These are phyloP conservation scores for Alternaria solani DNA, from an alignment of 2,329 filamentous ascomycete species.

Conservation along the genomic window DNA sequence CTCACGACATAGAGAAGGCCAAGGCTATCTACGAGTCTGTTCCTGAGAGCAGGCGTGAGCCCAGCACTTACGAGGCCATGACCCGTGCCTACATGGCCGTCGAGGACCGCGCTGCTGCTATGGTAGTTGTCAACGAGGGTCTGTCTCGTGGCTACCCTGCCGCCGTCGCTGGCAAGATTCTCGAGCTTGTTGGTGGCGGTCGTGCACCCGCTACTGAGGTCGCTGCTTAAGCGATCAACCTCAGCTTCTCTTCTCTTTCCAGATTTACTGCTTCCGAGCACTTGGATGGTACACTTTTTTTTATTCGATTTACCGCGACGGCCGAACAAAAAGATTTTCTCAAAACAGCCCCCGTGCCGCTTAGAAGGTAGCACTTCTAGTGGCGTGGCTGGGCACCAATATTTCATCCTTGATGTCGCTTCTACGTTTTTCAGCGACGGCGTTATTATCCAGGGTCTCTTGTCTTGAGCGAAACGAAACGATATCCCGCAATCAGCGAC, in stretches of 20 bases:
- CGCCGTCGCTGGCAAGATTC: conserved; percentile 91
- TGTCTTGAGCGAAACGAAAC: conserved; percentile 10
- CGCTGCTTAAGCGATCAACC: conserved; percentile 17
- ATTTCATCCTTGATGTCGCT: conserved; percentile 26
- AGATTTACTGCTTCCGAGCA: conserved; percentile 4
- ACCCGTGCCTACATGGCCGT: conserved; percentile 88
- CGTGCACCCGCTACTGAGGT: conserved; percentile 33
- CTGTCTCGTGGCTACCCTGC: conserved; percentile 87
- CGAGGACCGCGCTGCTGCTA: conserved; percentile 79
- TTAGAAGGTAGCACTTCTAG: conserved; percentile 14
- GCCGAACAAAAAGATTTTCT: conserved; percentile 29
- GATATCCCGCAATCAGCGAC: conserved; percentile 21
- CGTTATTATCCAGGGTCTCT: conserved; percentile 25
- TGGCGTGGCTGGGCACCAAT: conserved; percentile 30
- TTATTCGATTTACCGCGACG: conserved; percentile 22
- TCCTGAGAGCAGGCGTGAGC: conserved; percentile 80
- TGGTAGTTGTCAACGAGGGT: conserved; percentile 87
- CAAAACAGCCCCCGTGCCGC: conserved; percentile 27
- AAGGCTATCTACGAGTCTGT: conserved; percentile 82
- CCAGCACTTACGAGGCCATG: conserved; percentile 99
- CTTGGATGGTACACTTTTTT: conserved; percentile 21
- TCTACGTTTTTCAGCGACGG: conserved; percentile 33
- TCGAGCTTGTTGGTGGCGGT: conserved; percentile 74
- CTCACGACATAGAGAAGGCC: conserved; percentile 81
- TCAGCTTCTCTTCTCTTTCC: conserved; percentile 16